Evolutionary conservation across 305 asterid species (phyloP).

Genomic region (Plantago rigida): DNA sequence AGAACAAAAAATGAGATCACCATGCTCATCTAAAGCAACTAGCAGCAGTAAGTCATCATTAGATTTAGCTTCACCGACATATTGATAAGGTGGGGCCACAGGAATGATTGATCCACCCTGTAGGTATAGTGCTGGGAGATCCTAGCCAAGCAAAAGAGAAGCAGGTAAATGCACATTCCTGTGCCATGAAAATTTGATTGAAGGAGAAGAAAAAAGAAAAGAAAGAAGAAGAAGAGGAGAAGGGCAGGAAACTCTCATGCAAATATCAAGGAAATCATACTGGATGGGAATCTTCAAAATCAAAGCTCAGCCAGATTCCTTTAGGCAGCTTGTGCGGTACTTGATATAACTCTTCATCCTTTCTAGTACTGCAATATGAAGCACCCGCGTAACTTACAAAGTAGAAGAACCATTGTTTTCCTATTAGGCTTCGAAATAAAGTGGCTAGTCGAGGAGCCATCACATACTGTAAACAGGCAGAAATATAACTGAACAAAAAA

Average conservation of each 20-base stretch:
- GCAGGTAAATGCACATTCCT: slow-evolving; percentile 15
- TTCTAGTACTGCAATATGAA: slow-evolving; percentile 52
- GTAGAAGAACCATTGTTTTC: neutral
- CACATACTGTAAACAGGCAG: neutral
- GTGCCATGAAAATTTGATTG: slow-evolving; percentile 9
- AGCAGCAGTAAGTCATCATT: slow-evolving; percentile 61
- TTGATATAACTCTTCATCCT: slow-evolving; percentile 45
- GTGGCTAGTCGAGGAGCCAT: slow-evolving; percentile 1
- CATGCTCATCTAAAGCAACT: slow-evolving; percentile 68
- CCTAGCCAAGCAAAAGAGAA: slow-evolving; percentile 37
- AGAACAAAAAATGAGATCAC: slow-evolving; percentile 26
- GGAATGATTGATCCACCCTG: slow-evolving; percentile 89
- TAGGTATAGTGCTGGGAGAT: slow-evolving; percentile 78
- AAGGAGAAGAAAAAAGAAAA: neutral
- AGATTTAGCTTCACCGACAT: slow-evolving; percentile 62
- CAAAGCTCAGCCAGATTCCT: slow-evolving; percentile 81
- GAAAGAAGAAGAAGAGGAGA: neutral
- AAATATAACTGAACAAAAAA: neutral
- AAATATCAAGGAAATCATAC: slow-evolving; percentile 35
- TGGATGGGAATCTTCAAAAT: slow-evolving; percentile 88
- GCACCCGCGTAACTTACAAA: slow-evolving; percentile 3
- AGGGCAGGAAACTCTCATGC: neutral
- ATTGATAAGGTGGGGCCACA: slow-evolving; percentile 52
- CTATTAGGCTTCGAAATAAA: neutral
- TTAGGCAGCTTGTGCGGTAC: slow-evolving; percentile 60